Base-by-base conservation (phyloP, 805 yeast species). In the Candida dajiaensis region DNA sequence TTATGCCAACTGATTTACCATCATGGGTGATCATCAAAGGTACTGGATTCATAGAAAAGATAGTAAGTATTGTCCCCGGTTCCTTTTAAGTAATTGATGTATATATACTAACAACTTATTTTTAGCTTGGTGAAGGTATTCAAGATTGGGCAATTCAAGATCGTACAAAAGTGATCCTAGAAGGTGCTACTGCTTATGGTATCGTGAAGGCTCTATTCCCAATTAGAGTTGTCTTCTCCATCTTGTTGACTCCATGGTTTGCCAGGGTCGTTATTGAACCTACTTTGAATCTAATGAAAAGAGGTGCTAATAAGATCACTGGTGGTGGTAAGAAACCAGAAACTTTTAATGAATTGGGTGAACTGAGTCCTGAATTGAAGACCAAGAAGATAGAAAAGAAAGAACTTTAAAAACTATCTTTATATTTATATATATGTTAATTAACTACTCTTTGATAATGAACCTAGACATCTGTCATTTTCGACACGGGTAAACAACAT, bases 171-270 rank as follows among this genome's bases (percentile, higher is more conserved):
- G 59, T 83, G 23, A 66, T 86, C 6, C 61, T 81, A 53, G 86
- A 85, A 52, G 95, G 95, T 10, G 89, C 90, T 0, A 73, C 84
- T 22, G 81, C 95, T 0, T 87, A 81, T 55, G 83, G 82, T 5
- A 65, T 82, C 4, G 88, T 85, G 12, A 86, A 86, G 57, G 68
- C 73, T 10, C 56, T 76, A 20, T 62, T 80, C 50, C 87, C 88
- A 0, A 43, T 79, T 3, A 66, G 89, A 45, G 65, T 80, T 1
- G 60, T 72, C 10, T 48, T 77, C 19, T 77, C 83, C 37, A 55
- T 82, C 42, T 57, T 72, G 41, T 63, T 74, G 29, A 81, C 80
- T 64, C 87, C 87, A 3, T 68, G 72, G 68, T 76, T 80, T 52
- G 81, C 87, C 5, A 62, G 69, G 43, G 70, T 71, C 53, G 59